Evolutionary conservation across 1,284 basidiomycete species (phyloP), one percentile per base, ranked within the genome.

Genomic region (Trichosporon inkin): DNA sequence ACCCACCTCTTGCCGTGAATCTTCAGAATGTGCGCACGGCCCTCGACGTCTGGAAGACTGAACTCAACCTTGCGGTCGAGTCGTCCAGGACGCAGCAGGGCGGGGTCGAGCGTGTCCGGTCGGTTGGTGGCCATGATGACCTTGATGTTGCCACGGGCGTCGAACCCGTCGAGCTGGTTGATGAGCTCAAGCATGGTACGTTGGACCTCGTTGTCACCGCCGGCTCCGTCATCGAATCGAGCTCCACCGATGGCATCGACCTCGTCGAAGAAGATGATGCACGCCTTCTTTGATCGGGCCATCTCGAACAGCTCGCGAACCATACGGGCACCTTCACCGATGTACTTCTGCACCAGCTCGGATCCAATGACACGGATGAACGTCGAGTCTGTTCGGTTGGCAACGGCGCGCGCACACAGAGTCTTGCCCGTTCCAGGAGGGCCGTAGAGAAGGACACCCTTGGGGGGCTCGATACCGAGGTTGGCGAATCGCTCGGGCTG

Each of bases 241-340:
- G 96, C 95, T 62, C 95, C 96, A 76, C 96, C 96, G 69, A 99
- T 92, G 37, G 95, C 94, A 61, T 77, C 76, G 6, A 79, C 87
- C 81, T 99, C 96, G 71, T 99, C 96, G 71, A 99, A 99, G 82
- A 99, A 99, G 77, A 99, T 98, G 74, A 99, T 99, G 74, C 96
- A 99, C 1, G 96, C 96, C 80, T 98, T 99, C 83, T 99, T 99
- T 68, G 89, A 89, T 62, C 96, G 85, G 38, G 96, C 96, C 92
- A 99, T 97, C 81, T 99, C 96, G 79, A 99, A 99, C 62, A 99
- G 82, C 76, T 99, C 96, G 60, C 96, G 86, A 20, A 99, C 95
- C 96, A 99, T 98, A 62, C 96, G 84, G 1, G 96, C 96, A 63
- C 96, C 96, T 79, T 99, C 96, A 56, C 96, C 96, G 53, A 99